Conservation (phyloP, 106 monocot species). For the Apostasia ramifera region DNA sequence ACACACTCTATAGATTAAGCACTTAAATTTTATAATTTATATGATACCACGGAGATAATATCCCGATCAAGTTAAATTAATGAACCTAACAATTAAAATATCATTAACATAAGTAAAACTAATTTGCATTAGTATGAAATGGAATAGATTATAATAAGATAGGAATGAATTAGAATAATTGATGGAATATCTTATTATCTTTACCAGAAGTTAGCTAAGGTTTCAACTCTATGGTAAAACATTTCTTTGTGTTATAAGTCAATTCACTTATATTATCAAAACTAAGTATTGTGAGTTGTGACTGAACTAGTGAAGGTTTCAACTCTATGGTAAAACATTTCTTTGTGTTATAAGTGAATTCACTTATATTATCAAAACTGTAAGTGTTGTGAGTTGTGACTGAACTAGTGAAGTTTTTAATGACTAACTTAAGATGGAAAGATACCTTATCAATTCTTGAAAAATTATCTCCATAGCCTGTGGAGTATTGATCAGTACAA, state of each 20-base stretch:
- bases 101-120: too few species aligned
- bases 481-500: constrained; percentile 22
- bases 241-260: too few species aligned
- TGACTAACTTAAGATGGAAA: background rate
- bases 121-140: too few species aligned
- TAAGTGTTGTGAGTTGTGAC: background rate
- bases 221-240: too few species aligned
- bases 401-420: background rate
- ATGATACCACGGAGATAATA: too few species aligned
- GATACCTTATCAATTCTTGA: constrained; percentile 48
- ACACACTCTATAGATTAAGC: background rate
- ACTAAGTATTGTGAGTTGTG: background rate
- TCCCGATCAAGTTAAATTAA: too few species aligned
- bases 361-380: background rate
- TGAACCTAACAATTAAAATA: too few species aligned
- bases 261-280: background rate
- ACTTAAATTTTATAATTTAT: too few species aligned
- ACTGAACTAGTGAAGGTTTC: background rate
- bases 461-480: constrained; percentile 31
- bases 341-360: background rate
- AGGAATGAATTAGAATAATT: too few species aligned
- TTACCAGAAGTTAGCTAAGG: too few species aligned
- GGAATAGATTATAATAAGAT: too few species aligned
- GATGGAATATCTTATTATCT: too few species aligned
- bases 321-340: background rate